A percentile compares a stretch with the other conserved stretches of the same genome.
These are phyloP conservation scores for Ophiocordyceps camponoti-floridani DNA, from an alignment of 2,329 filamentous ascomycete species.

Conservation along the genomic window DNA sequence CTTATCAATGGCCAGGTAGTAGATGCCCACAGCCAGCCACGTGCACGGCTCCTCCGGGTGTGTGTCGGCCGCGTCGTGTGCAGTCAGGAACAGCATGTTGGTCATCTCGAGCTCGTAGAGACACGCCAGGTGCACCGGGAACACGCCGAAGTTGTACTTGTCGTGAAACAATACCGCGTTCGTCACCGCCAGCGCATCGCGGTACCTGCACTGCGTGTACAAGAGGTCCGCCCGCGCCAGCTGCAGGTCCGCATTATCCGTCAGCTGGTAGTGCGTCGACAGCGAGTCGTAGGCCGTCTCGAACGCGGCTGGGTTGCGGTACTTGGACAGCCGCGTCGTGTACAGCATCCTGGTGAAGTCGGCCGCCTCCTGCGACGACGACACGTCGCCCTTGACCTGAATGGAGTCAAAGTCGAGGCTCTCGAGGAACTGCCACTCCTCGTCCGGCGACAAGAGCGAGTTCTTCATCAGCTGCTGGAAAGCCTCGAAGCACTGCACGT, in stretches of 20 bases:
- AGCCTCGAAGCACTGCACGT: slow-evolving; percentile 95
- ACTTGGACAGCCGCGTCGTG: slow-evolving; percentile 88
- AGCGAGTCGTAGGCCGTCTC: slow-evolving; percentile 76
- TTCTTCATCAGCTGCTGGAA: slow-evolving; percentile 98
- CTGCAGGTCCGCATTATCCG: slow-evolving; percentile 73
- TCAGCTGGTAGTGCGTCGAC: slow-evolving; percentile 81
- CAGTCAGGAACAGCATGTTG: slow-evolving; percentile 77
- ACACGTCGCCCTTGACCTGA: slow-evolving; percentile 42
- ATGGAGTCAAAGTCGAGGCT: slow-evolving; percentile 83
- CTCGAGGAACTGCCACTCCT: slow-evolving; percentile 80
- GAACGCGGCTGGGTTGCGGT: slow-evolving; percentile 71
- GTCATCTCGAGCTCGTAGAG: slow-evolving; percentile 75
- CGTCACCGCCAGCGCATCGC: slow-evolving; percentile 70
- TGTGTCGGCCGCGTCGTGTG: slow-evolving; percentile 81
- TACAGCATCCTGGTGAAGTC: slow-evolving; percentile 95
- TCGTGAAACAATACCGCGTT: slow-evolving; percentile 66
- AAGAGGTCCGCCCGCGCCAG: slow-evolving; percentile 79
- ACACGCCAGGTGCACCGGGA: slow-evolving; percentile 82
- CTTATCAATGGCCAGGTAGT: slow-evolving; percentile 78
- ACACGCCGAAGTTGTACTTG: slow-evolving; percentile 75
- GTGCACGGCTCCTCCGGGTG: slow-evolving; percentile 82
- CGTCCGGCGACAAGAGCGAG: slow-evolving; percentile 70
- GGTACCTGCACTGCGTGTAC: slow-evolving; percentile 88
- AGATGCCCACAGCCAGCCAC: slow-evolving; percentile 87
- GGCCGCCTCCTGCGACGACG: slow-evolving; percentile 65